phyloP scores from a whole-genome alignment of 129 eudicot species.

The Erigeron canadensis region DNA sequence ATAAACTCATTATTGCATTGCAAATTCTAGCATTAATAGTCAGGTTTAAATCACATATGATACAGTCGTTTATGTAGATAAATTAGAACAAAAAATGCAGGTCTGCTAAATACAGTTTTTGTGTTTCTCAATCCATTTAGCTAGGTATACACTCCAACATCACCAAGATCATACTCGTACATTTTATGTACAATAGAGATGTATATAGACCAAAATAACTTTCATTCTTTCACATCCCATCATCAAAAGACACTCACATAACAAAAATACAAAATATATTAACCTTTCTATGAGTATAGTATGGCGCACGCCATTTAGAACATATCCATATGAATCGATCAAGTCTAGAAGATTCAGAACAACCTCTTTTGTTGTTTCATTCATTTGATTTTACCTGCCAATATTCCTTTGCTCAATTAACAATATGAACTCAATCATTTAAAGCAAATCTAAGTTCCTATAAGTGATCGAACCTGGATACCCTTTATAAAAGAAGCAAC shows the following conservation, averaged over 20 bases:
- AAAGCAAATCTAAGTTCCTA: no score
- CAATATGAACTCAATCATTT: neutral
- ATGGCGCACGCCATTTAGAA: conserved; percentile 86
- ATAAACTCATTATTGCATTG: no score
- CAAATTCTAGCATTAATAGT: neutral
- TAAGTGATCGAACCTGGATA: no score
- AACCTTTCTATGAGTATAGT: conserved; percentile 89
- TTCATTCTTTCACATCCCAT: conserved; percentile 4
- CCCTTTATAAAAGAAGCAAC: no score
- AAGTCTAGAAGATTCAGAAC: conserved; percentile 67
- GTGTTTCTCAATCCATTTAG: neutral
- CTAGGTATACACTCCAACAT: conserved; percentile 18
- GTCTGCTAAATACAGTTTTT: neutral
- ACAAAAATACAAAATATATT: no score
- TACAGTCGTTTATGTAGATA: neutral
- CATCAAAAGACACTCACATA: no score
- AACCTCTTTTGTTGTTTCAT: conserved; percentile 79
- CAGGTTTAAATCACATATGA: neutral
- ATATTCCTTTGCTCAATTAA: conserved; percentile 60
- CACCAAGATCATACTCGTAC: neutral
- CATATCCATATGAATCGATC: conserved; percentile 62
- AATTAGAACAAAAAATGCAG: neutral
- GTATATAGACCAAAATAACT: neutral
- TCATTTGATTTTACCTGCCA: conserved; percentile 65
- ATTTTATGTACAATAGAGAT: conserved; percentile 26